Evolutionary conservation across 2,329 filamentous ascomycete genomes (phyloP).

Genomic region (Scytalidium lignicola): DNA sequence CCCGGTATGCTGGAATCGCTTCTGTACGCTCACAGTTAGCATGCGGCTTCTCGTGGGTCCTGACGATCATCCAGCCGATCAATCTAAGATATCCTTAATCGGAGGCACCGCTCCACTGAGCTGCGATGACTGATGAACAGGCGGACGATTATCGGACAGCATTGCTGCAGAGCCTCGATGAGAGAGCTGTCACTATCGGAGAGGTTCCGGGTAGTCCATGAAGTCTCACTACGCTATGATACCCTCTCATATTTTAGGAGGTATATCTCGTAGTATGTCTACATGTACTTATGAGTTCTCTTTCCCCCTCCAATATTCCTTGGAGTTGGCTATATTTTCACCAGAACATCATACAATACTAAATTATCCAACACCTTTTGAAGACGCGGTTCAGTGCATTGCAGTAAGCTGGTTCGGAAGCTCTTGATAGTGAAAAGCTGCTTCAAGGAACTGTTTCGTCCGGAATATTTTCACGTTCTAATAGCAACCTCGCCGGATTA

Average conservation of each 20-base stretch:
- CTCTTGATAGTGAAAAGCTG: too few species aligned
- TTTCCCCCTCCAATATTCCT: too few species aligned
- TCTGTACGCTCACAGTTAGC: neutral
- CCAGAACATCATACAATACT: too few species aligned
- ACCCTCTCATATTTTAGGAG: neutral
- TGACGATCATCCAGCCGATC: neutral
- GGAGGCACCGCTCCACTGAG: neutral
- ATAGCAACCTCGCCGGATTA: too few species aligned
- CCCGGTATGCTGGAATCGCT: neutral
- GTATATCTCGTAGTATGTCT: neutral
- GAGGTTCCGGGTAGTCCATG: neutral
- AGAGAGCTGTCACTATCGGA: neutral
- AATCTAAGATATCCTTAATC: neutral
- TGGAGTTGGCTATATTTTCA: too few species aligned
- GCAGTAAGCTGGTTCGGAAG: too few species aligned
- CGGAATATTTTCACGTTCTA: too few species aligned
- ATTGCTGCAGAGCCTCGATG: neutral
- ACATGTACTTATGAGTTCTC: neutral
- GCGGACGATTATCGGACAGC: neutral
- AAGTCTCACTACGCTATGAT: neutral
- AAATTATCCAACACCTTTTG: too few species aligned
- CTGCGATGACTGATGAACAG: neutral
- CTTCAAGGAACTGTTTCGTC: too few species aligned
- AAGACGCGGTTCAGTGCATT: too few species aligned
- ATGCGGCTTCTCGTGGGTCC: neutral